A percentile compares a stretch with the other conserved stretches of the same genome.
These are phyloP conservation scores for Fusarium humuli DNA, from an alignment of 2,329 filamentous ascomycete species.

Conservation along the genomic window DNA sequence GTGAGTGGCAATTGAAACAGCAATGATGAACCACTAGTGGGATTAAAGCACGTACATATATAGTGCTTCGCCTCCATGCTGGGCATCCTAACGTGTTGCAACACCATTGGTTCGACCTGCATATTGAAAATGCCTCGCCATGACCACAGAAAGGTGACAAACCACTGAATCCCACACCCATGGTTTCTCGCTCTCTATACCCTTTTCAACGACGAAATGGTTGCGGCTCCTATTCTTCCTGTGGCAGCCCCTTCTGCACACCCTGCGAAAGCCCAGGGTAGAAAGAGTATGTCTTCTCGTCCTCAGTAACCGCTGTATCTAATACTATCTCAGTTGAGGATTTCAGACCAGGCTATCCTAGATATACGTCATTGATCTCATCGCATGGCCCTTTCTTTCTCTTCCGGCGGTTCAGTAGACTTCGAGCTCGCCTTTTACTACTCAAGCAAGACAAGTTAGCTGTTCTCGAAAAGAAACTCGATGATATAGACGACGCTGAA, in stretches of 20 bases:
- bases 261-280: neutral
- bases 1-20: neutral
- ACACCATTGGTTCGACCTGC: neutral
- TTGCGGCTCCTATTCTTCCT: neutral
- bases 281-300: neutral
- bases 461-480: neutral
- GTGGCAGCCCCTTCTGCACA: neutral
- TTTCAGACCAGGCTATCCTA: constrained; percentile 5
- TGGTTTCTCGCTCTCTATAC: neutral
- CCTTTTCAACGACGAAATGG: neutral
- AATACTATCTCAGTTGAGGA: neutral
- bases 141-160: neutral
- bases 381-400: neutral
- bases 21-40: neutral
- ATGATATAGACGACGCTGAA: neutral
- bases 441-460: neutral
- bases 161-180: neutral
- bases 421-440: neutral
- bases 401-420: neutral
- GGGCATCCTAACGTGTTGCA: neutral
- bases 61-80: neutral
- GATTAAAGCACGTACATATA: neutral
- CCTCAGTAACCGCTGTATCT: accelerated
- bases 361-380: constrained; percentile 4
- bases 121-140: neutral